phyloP scores from a whole-genome alignment of 2,329 filamentous ascomycete genomes.

The Colletotrichum limetticola region DNA sequence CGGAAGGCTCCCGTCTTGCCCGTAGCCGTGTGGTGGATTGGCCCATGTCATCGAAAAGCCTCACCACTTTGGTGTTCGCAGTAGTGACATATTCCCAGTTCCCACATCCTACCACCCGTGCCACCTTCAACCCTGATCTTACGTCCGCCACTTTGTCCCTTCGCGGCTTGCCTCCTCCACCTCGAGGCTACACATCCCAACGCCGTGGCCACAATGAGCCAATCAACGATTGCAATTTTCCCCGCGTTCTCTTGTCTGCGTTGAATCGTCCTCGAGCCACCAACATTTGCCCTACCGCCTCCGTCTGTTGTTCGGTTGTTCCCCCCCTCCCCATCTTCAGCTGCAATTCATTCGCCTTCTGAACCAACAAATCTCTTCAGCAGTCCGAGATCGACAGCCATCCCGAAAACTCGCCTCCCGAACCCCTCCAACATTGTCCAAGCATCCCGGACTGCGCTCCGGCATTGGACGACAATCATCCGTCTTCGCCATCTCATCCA shows the following conservation, averaged over 20 bases:
- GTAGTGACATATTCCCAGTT: not conserved
- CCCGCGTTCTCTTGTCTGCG: not conserved
- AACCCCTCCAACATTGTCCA: not conserved
- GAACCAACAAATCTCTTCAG: not conserved
- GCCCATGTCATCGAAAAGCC: slow-evolving; percentile 17
- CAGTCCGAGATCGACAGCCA: not conserved
- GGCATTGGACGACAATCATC: not conserved
- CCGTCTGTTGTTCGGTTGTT: not conserved
- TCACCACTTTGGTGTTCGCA: not conserved
- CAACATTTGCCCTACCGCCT: not conserved
- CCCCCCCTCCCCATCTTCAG: not conserved
- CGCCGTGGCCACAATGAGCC: not conserved
- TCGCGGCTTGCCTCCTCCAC: not conserved
- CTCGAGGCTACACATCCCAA: not conserved
- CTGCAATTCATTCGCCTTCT: not conserved
- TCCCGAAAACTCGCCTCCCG: not conserved
- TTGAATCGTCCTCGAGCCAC: not conserved
- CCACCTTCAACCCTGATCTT: not conserved
- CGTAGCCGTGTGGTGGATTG: slow-evolving; percentile 3
- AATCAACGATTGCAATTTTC: not conserved
- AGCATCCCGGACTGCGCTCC: not conserved
- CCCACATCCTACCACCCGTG: not conserved
- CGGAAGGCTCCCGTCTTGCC: not conserved
- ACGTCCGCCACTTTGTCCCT: not conserved
- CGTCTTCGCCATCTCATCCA: not conserved